A percentile compares a stretch with the other conserved stretches of the same genome.
Conservation (phyloP, 2,329 filamentous ascomycete species). For the Penicillium sp. region DNA sequence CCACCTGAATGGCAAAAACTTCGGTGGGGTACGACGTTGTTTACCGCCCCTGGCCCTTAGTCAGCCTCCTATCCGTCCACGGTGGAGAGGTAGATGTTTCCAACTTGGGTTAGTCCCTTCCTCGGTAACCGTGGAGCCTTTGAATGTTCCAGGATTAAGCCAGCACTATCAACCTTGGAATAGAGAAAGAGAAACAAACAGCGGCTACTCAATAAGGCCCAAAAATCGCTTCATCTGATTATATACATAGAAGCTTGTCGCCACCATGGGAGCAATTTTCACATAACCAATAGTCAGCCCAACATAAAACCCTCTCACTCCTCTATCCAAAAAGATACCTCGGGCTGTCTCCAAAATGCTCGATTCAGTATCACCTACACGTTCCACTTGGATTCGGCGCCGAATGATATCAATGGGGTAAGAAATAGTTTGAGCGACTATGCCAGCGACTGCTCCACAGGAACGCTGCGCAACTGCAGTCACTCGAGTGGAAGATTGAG, state of each 20-base stretch:
- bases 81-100: background rate
- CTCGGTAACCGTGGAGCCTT: background rate
- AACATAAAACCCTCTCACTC: conserved; percentile 81
- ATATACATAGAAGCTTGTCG: conserved; percentile 67
- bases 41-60: background rate
- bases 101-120: background rate
- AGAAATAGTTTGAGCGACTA: conserved; percentile 84
- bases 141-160: background rate
- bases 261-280: conserved; percentile 88
- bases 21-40: conserved; percentile 24
- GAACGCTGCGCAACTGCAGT: background rate
- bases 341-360: conserved; percentile 73
- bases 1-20: conserved; percentile 23
- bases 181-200: background rate
- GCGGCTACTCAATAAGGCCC: background rate
- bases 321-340: conserved; percentile 72
- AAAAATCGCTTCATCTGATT: conserved; percentile 45
- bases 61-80: background rate
- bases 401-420: conserved; percentile 93
- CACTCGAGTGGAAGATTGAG: conserved; percentile 38
- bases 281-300: conserved; percentile 92
- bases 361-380: conserved; percentile 84
- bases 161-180: background rate
- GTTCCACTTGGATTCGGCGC: conserved; percentile 91
- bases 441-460: conserved; percentile 73